Evolutionary conservation across 208 protist genomes (phyloP).

Genomic region (Jaenimonas drosophilae): DNA sequence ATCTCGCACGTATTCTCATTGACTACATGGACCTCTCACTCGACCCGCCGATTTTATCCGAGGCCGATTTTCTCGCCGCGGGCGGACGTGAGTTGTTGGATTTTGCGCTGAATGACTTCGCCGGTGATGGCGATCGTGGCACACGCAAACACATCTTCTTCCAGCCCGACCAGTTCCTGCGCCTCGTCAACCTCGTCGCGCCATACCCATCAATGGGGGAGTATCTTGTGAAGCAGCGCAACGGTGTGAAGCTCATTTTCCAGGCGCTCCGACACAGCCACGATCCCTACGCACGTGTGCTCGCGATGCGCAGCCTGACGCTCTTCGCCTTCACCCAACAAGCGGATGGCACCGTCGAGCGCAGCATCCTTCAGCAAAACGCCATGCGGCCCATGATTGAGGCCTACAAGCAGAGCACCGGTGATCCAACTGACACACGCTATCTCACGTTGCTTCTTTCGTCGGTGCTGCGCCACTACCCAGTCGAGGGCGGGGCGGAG

Average conservation of each 20-base stretch:
- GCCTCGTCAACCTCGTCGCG: constrained; percentile 69
- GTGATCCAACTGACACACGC: constrained; percentile 82
- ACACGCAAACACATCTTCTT: constrained; percentile 82
- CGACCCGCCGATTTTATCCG: constrained; percentile 53
- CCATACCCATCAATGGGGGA: constrained; percentile 56
- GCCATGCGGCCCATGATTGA: constrained; percentile 64
- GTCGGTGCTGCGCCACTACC: constrained; percentile 80
- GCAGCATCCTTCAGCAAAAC: constrained; percentile 53
- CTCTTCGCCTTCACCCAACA: constrained; percentile 78
- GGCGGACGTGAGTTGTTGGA: constrained; percentile 63
- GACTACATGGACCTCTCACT: constrained; percentile 86
- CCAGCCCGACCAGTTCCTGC: constrained; percentile 73
- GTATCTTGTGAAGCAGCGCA: constrained; percentile 59
- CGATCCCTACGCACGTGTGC: constrained; percentile 61
- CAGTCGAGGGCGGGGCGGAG: constrained; percentile 62
- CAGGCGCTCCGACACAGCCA: constrained; percentile 53
- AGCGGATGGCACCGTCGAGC: constrained; percentile 71
- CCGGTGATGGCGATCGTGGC: constrained; percentile 29
- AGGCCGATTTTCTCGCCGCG: constrained; percentile 51
- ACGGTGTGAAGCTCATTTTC: constrained; percentile 71
- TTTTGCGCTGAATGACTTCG: constrained; percentile 79
- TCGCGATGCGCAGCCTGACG: constrained; percentile 67
- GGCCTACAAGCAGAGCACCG: constrained; percentile 70
- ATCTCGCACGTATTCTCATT: constrained; percentile 74
- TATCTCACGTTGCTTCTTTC: constrained; percentile 77